Evolutionary conservation across 1,284 basidiomycete species (phyloP), one percentile per base, ranked within the genome.

Genomic region (Xerocomus amazonicus): DNA sequence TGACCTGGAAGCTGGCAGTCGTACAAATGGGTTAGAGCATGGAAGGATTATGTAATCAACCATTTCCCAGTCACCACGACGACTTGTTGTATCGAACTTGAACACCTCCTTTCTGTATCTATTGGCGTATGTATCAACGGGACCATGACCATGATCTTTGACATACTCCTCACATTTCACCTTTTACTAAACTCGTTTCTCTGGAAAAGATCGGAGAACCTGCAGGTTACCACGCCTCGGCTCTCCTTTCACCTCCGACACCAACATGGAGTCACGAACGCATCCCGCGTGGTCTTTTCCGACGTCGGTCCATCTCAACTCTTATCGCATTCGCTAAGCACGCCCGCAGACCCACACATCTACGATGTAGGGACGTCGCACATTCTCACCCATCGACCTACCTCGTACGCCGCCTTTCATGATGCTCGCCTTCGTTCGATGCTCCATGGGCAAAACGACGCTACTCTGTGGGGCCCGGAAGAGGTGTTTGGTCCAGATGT

Each of bases 201-300:
- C 26, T 63, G 61, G 63, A 17, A 51, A 17, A 52, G 38, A 14
- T 9, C 45, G 16, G 42, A 61, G 34, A 45, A 55, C 19, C 31
- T 37, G 3, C 56, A 49, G 14, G 31, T 37, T 32, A 51, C 6
- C 26, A 50, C 56, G 23, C 50, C 65, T 38, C 65, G 67, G 23
- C 63, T 82, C 9, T 72, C 67, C n/a, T 85, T 87, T 62, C 75
- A 77, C 43, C 73, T 87, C 23, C 78, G 84, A 32, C 84, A 87
- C 61, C 68, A 78, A 36, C 84, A 87, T 57, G 79, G 75, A 19
- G 62, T 78, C 19, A 73, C 77, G 28, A 68, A 77, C 51, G 63
- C 70, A 23, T 78, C 78, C 6, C 74, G 71, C 12, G 73, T 82
- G 41, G 62, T 84, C 51, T 83, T 87, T 62, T 70, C 76, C 29